Base-by-base conservation (phyloP, 2,329 filamentous ascomycete genomes). In the Bretziella fagacearum region DNA sequence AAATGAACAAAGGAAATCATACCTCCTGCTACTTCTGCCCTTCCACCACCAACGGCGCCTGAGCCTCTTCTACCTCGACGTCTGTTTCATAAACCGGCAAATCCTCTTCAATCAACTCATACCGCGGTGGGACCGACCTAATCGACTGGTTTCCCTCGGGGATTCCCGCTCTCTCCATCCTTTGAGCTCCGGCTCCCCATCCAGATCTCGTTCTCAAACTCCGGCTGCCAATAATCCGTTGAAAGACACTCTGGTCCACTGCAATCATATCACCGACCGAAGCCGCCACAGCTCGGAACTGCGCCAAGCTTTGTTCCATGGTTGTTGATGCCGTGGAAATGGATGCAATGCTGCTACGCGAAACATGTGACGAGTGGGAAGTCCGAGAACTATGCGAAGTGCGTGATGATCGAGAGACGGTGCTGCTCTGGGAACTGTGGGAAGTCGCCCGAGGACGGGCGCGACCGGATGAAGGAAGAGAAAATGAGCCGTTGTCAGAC, bases 241-340 rank as follows among this genome's bases (percentile, higher is more conserved):
- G 51, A 27, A 42, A 41, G 27, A 54, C 51, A 17, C 59, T 62
- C 51, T 67, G 65, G 47, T 68, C 66, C 2, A 62, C 65, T 4
- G 64, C 59, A 18, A 71, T 61, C 44, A 72, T 59, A 33, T 65
- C 63, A 33, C 63, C 63, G 0, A 72, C 65, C 37, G 69, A 58
- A 4, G 60, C 60, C 5, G 66, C 67, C 2, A 63, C 68, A 44
- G 62, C 61, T 2, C 68, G 62, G 56, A 72, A 67, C 42, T 64
- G 60, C 2, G 66, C 63, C 52, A 72, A 63, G 54, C 70, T 68
- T 53, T 69, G 62, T 52, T 68, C 65, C 63, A 71, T 66, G 2
- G 64, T 64, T 8, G 54, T 61, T 54, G 30, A 58, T 13, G 44
- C 39, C 6, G 44, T 43, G n/a, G 41, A 17, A 23, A 40, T 26